phyloP scores from a whole-genome alignment of 1,284 basidiomycete genomes.

The Cutaneotrichosporon dermatis region DNA sequence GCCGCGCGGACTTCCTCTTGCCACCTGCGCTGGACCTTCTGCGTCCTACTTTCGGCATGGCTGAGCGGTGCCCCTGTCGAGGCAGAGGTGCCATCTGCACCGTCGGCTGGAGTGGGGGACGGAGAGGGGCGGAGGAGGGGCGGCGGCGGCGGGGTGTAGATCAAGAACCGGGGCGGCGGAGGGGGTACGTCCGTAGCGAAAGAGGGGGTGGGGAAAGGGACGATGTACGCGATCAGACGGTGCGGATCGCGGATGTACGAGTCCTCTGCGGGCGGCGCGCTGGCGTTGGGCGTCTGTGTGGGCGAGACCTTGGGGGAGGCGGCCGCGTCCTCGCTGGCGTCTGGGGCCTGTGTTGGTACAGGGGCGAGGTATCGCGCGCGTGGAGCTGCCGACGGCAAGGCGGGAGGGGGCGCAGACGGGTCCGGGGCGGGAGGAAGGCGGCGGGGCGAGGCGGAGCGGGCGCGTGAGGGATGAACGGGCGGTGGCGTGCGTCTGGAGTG shows the following conservation, averaged over 20 bases:
- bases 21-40: conserved; percentile 21
- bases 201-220: conserved; percentile 18
- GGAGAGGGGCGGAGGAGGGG: conserved; percentile 10
- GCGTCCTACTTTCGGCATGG: not conserved
- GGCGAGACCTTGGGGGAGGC: not conserved
- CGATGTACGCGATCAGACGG: conserved; percentile 20
- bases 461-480: not conserved
- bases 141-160: conserved; percentile 23
- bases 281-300: not conserved
- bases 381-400: not conserved
- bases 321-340: not conserved
- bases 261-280: conserved; percentile 3
- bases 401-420: not conserved
- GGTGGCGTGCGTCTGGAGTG: no score
- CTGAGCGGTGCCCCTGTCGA: no score
- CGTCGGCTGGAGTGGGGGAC: no score
- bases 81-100: no score
- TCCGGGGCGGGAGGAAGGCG: not conserved
- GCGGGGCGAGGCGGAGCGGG: not conserved
- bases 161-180: conserved; percentile 19
- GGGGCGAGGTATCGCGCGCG: not conserved
- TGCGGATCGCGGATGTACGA: conserved; percentile 24
- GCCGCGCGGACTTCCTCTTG: conserved; percentile 22
- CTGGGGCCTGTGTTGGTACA: no score
- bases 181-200: not conserved